Conservation (phyloP, 345 rosid species). For the Atalantia buxifolia region DNA sequence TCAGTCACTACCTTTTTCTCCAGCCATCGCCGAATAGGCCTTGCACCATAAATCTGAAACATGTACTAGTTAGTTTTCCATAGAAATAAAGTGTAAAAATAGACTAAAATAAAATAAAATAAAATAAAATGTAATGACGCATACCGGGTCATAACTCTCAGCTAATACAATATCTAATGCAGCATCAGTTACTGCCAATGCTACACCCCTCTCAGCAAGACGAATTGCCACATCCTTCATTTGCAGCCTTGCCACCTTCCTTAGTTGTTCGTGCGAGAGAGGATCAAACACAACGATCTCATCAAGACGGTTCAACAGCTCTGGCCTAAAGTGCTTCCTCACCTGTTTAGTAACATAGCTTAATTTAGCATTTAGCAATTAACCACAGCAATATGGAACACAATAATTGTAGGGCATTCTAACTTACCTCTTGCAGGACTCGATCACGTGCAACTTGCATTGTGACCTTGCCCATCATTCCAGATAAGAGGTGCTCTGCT, state of each 20-base stretch:
- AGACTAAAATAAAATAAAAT: background rate
- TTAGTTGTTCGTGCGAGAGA: slow-evolving; percentile 81
- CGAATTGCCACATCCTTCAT: slow-evolving; percentile 83
- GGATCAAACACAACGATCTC: slow-evolving; percentile 93
- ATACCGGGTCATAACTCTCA: slow-evolving; percentile 85
- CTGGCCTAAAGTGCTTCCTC: slow-evolving; percentile 81
- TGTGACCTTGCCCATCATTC: slow-evolving; percentile 61
- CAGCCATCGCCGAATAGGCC: slow-evolving; percentile 94
- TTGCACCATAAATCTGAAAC: slow-evolving; percentile 80
- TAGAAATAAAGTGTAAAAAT: fast-evolving
- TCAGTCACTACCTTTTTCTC: slow-evolving; percentile 91
- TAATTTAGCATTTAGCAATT: background rate
- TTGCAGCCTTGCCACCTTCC: slow-evolving; percentile 73
- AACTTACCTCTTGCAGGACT: slow-evolving; percentile 72
- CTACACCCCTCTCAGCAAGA: slow-evolving; percentile 84
- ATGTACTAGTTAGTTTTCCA: background rate
- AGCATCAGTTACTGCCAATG: slow-evolving; percentile 78
- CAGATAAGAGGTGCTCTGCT: slow-evolving; percentile 77
- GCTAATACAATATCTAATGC: slow-evolving; percentile 69
- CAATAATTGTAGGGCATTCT: background rate
- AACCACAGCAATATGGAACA: background rate
- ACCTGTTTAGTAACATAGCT: slow-evolving; percentile 33
- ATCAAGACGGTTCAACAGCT: slow-evolving; percentile 80
- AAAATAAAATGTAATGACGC: slow-evolving; percentile 4
- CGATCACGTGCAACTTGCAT: slow-evolving; percentile 81